Evolutionary conservation across 2,329 filamentous ascomycete genomes (phyloP).

Genomic region (Ophiostoma tasmaniense): DNA sequence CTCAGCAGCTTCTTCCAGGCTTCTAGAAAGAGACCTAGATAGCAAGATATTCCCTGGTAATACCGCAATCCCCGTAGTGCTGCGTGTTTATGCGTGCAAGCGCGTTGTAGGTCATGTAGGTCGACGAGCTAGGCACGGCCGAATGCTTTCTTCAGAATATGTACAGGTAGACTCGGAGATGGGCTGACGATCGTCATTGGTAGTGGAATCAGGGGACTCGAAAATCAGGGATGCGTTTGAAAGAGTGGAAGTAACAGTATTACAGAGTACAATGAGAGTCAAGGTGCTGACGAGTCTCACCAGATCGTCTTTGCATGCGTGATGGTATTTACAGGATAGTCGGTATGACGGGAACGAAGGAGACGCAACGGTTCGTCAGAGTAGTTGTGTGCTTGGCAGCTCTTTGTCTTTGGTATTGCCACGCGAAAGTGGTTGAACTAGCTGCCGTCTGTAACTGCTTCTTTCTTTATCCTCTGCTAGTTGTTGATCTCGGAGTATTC

Average conservation of each 20-base stretch:
- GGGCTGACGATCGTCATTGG: neutral
- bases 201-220: neutral
- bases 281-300: neutral
- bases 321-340: neutral
- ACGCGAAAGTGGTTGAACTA: neutral
- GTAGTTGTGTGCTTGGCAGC: neutral
- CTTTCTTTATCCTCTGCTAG: too few species aligned
- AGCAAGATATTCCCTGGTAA: neutral
- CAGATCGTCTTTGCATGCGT: neutral
- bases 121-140: neutral
- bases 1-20: neutral
- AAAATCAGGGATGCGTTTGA: neutral
- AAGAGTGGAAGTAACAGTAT: neutral
- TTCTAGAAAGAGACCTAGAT: neutral
- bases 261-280: neutral
- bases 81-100: neutral
- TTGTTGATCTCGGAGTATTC: neutral
- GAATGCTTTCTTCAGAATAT: neutral
- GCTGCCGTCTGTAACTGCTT: too few species aligned
- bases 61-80: neutral
- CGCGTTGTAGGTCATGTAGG: neutral
- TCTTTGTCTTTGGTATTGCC: neutral
- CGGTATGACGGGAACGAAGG: neutral
- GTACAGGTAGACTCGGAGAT: neutral
- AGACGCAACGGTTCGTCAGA: neutral